Conservation (phyloP, 2,329 filamentous ascomycete genomes). For the Elsinoe fawcettii region DNA sequence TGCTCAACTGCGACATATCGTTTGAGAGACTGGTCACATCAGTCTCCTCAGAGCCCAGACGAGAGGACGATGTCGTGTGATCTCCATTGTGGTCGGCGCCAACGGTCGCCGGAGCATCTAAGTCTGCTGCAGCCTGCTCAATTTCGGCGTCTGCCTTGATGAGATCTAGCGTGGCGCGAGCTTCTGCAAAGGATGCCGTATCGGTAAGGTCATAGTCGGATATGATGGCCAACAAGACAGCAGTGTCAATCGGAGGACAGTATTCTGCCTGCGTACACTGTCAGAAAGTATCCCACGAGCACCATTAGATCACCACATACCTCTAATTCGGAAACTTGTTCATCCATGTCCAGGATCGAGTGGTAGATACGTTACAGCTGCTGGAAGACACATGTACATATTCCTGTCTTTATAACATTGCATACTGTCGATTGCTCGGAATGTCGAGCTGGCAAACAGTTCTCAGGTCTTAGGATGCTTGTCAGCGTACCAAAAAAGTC, state of each 20-base stretch:
- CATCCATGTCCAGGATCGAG: constrained; percentile 18
- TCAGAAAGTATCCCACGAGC: background rate
- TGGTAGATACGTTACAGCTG: background rate
- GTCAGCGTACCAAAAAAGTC: background rate
- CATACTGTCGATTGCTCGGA: constrained; percentile 11
- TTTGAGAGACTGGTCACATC: constrained; percentile 45
- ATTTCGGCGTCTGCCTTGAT: constrained; percentile 56
- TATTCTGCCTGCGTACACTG: constrained; percentile 54
- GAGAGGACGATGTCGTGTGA: constrained; percentile 19
- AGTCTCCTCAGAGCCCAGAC: constrained; percentile 37
- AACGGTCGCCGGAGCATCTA: constrained; percentile 62
- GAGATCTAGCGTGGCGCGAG: constrained; percentile 53
- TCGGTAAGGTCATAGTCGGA: constrained; percentile 62
- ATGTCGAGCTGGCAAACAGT: background rate
- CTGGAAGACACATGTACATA: background rate
- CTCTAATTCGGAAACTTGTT: constrained; percentile 17
- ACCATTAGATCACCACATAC: background rate
- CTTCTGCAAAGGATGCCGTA: constrained; percentile 44
- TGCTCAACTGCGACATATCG: constrained; percentile 33
- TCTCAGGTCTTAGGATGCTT: background rate
- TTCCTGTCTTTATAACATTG: constrained; percentile 13
- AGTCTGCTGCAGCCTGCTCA: constrained; percentile 62
- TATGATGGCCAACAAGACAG: constrained; percentile 66
- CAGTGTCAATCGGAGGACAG: constrained; percentile 66
- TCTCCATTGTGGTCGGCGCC: constrained; percentile 38